Percentiles rank a stretch among this genome's conserved stretches.
Conservation (phyloP, 2,329 filamentous ascomycete species). For the Nigrospora osmanthi region DNA sequence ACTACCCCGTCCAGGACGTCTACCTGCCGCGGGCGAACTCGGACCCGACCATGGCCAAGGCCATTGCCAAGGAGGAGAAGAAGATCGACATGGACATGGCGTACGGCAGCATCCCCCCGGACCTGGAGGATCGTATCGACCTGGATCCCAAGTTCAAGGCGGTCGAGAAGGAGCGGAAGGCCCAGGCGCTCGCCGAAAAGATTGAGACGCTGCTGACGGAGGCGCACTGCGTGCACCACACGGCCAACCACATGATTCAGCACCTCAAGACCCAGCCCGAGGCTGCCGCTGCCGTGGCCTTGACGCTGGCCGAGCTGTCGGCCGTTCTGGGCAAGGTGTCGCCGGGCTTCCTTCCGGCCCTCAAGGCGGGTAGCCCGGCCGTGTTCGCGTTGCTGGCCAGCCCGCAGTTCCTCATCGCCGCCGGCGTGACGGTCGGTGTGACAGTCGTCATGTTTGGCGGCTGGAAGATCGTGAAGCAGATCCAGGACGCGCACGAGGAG, state of each 20-base stretch:
- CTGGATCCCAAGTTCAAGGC: slow-evolving; percentile 37
- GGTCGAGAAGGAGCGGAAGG: slow-evolving; percentile 46
- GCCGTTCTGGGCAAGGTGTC: slow-evolving; percentile 76
- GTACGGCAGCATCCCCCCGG: slow-evolving; percentile 74
- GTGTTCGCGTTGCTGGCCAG: slow-evolving; percentile 81
- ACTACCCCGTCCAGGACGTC: slow-evolving; percentile 17
- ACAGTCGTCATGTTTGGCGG: slow-evolving; percentile 93
- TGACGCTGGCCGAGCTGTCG: slow-evolving; percentile 87
- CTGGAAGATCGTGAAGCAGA: slow-evolving; percentile 93
- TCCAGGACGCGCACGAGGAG: slow-evolving; percentile 37
- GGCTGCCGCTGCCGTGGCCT: slow-evolving; percentile 84
- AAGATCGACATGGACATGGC: slow-evolving; percentile 86
- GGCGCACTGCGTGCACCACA: slow-evolving; percentile 81
- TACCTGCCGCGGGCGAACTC: slow-evolving; percentile 27
- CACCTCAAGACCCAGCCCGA: slow-evolving; percentile 73
- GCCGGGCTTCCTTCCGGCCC: slow-evolving; percentile 63
- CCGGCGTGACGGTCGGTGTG: slow-evolving; percentile 81
- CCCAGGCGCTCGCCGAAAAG: slow-evolving; percentile 55
- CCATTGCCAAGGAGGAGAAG: slow-evolving; percentile 23
- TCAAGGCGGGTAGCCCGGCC: slow-evolving; percentile 77
- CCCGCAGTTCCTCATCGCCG: slow-evolving; percentile 91
- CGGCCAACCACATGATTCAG: slow-evolving; percentile 73
- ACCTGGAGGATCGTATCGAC: slow-evolving; percentile 38
- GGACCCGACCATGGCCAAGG: slow-evolving; percentile 24
- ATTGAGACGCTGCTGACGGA: slow-evolving; percentile 77